A percentile compares a stretch with the other conserved stretches of the same genome.
These are phyloP conservation scores for Myriosclerotinia curreyana DNA, from an alignment of 2,329 filamentous ascomycete species.

Conservation along the genomic window DNA sequence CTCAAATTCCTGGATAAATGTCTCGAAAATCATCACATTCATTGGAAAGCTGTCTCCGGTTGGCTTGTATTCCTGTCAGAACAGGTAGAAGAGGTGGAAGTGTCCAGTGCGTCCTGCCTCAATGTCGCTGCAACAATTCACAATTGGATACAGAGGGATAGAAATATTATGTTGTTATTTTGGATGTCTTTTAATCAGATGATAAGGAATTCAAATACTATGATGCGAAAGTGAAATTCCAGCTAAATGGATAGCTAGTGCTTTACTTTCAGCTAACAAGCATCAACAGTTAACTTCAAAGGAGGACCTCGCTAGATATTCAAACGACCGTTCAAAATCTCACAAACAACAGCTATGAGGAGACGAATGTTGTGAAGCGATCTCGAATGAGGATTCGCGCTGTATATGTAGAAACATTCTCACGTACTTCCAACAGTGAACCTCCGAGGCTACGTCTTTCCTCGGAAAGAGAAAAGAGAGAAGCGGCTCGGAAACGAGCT, in stretches of 20 bases:
- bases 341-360: background rate
- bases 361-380: background rate
- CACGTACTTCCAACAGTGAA: too few relatives aligned
- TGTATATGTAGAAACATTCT: rapidly evolving
- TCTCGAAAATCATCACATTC: too few relatives aligned
- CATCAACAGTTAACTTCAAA: background rate
- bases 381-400: background rate
- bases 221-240: background rate
- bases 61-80: slow-evolving; percentile 1
- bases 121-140: background rate
- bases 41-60: too few relatives aligned
- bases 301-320: background rate
- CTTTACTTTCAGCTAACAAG: background rate
- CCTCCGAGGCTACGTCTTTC: background rate
- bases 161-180: background rate
- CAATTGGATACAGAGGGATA: background rate
- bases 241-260: too few relatives aligned
- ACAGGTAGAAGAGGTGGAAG: background rate
- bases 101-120: background rate
- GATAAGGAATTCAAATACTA: background rate
- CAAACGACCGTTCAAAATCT: background rate
- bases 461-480: background rate
- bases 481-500: too few relatives aligned
- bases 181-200: background rate
- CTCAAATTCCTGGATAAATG: too few relatives aligned